phyloP scores from a whole-genome alignment of 2,329 filamentous ascomycete species.

The Trichoderma koningiopsis region DNA sequence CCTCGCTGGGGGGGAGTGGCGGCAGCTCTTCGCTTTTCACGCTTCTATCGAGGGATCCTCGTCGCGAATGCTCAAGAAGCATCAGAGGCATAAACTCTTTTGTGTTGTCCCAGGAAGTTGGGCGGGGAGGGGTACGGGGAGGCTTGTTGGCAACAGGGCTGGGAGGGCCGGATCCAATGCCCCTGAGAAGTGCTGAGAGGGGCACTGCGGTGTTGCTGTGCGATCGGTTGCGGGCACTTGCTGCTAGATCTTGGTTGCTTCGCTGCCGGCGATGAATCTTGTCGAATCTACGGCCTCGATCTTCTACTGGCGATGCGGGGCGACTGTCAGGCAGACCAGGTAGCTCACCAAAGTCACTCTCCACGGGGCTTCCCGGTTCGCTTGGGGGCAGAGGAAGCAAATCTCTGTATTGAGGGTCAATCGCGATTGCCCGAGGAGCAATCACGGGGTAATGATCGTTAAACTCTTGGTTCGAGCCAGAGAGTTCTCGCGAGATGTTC shows the following conservation, averaged over 20 bases:
- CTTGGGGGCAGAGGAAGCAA: slow-evolving; percentile 66
- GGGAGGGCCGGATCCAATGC: slow-evolving; percentile 48
- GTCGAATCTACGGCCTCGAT: slow-evolving; percentile 46
- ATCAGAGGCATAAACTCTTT: slow-evolving; percentile 80
- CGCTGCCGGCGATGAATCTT: slow-evolving; percentile 51
- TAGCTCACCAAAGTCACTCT: slow-evolving; percentile 42
- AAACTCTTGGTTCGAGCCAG: slow-evolving; percentile 32
- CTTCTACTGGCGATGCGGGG: slow-evolving; percentile 57
- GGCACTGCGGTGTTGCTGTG: slow-evolving; percentile 62
- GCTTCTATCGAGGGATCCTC: slow-evolving; percentile 39
- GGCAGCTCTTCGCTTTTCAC: slow-evolving; percentile 47
- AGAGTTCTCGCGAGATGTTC: slow-evolving; percentile 34
- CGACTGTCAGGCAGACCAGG: slow-evolving; percentile 63
- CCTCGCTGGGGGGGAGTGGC: slow-evolving; percentile 50
- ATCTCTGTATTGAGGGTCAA: slow-evolving; percentile 67
- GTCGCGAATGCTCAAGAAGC: slow-evolving; percentile 68
- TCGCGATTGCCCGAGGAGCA: slow-evolving; percentile 59
- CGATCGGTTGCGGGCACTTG: slow-evolving; percentile 41
- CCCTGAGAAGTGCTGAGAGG: slow-evolving; percentile 56
- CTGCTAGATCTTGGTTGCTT: slow-evolving; percentile 43
- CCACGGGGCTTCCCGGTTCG: slow-evolving; percentile 53
- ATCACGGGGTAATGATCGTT: slow-evolving; percentile 60
- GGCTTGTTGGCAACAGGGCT: slow-evolving; percentile 45
- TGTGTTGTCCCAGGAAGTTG: slow-evolving; percentile 63
- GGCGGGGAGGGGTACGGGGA: slow-evolving; percentile 46